phyloP scores from a whole-genome alignment of 352 stramenopile species.

The Sclerospora graminicola region DNA sequence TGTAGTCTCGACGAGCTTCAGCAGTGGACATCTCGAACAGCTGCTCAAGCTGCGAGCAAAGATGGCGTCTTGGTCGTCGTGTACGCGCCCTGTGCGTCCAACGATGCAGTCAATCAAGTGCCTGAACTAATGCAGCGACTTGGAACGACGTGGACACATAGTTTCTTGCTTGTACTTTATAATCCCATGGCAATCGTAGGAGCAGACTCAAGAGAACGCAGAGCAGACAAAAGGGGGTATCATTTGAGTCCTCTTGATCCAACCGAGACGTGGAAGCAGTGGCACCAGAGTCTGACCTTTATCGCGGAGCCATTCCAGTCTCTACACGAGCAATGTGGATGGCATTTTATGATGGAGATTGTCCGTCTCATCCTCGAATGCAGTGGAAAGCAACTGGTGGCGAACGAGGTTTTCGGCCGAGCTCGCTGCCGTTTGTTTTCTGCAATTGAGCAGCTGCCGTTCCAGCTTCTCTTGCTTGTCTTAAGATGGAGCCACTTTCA shows the following conservation, averaged over 20 bases:
- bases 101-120: conserved; percentile 5
- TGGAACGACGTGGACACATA: not conserved
- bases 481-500: conserved; percentile 71
- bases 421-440: conserved; percentile 20
- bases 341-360: conserved; percentile 49
- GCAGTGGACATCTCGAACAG: not conserved
- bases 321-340: conserved; percentile 35
- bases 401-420: conserved; percentile 1
- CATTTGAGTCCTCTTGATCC: conserved; percentile 1
- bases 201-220: not conserved
- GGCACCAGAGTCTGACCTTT: conserved; percentile 3
- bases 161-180: conserved; percentile 14
- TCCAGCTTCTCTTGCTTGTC: conserved; percentile 56
- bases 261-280: not conserved
- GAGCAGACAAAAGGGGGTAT: not conserved
- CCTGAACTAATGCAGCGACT: not conserved
- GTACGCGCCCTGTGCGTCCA: conserved; percentile 9
- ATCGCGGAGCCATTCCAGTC: conserved; percentile 25
- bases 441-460: conserved; percentile 37
- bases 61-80: conserved; percentile 11
- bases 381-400: not conserved
- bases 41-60: not conserved
- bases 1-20: conserved; percentile 2
- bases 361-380: conserved; percentile 12
- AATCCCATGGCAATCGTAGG: too few relatives aligned